Evolutionary conservation across 192 early-diverging fungal genomes (phyloP).

Genomic region (Linderina pennispora): DNA sequence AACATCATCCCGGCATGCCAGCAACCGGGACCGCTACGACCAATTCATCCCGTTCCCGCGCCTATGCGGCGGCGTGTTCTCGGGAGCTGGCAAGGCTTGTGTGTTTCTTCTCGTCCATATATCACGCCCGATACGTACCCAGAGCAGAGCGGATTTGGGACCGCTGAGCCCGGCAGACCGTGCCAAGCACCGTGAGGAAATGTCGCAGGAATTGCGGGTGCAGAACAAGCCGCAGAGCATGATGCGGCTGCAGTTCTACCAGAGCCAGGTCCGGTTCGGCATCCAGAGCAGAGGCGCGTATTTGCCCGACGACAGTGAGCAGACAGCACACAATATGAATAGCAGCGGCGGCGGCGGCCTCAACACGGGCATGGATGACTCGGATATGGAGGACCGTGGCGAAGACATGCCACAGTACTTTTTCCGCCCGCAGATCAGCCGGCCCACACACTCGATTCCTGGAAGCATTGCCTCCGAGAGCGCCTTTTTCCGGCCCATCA

Average conservation of each 20-base stretch:
- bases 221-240: constrained; percentile 33
- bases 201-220: constrained; percentile 30
- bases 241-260: constrained; percentile 23
- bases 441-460: neutral
- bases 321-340: neutral
- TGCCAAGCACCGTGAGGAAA: constrained; percentile 22
- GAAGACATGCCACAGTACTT: constrained; percentile 40
- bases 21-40: constrained; percentile 31
- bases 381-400: constrained; percentile 18
- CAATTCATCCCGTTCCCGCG: constrained; percentile 41
- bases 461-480: constrained; percentile 3
- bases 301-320: constrained; percentile 9
- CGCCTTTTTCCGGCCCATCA: constrained; percentile 9
- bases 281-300: constrained; percentile 24
- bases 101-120: constrained; percentile 47
- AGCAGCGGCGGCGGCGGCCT: constrained; percentile 6
- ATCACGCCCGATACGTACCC: constrained; percentile 36
- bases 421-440: constrained; percentile 24
- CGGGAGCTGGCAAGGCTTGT: constrained; percentile 32
- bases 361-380: constrained; percentile 8
- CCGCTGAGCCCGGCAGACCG: constrained; percentile 2
- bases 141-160: constrained; percentile 1
- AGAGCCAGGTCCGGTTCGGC: constrained; percentile 27
- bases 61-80: constrained; percentile 46
- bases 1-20: constrained; percentile 12